phyloP scores from a whole-genome alignment of 306 rosid genomes.

The Morella rubra region DNA sequence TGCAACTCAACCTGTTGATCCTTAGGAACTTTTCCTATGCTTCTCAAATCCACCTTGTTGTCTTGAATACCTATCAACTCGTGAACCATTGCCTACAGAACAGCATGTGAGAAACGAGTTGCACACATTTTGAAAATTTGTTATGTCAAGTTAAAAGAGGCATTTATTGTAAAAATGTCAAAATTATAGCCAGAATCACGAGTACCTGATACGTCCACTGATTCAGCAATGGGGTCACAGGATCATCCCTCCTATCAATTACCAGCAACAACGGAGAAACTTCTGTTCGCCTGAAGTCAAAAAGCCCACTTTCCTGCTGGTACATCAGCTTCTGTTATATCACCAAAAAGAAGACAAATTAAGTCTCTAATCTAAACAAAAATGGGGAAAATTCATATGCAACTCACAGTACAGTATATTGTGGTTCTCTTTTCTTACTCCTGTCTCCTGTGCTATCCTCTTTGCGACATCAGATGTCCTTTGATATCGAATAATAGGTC shows the following conservation, averaged over 20 bases:
- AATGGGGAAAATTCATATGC: not conserved
- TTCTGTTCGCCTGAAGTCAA: conserved; percentile 88
- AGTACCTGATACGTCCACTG: conserved; percentile 98
- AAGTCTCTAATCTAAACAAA: conserved; percentile 23
- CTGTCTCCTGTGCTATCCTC: conserved; percentile 85
- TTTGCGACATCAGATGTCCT: conserved; percentile 87
- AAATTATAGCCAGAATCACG: conserved; percentile 13
- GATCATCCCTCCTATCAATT: conserved; percentile 97
- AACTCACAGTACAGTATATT: too few species aligned
- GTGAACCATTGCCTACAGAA: conserved; percentile 90
- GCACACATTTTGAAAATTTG: conserved; percentile 7
- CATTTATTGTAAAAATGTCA: conserved; percentile 20
- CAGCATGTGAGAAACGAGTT: conserved; percentile 25
- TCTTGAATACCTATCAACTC: conserved; percentile 94
- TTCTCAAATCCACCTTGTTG: conserved; percentile 85
- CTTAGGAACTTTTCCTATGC: conserved; percentile 63
- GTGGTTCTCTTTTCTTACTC: conserved; percentile 45
- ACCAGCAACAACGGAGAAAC: conserved; percentile 86
- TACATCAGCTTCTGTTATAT: conserved; percentile 88
- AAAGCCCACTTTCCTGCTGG: conserved; percentile 92
- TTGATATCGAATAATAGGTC: conserved; percentile 90
- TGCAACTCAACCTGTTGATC: conserved; percentile 84
- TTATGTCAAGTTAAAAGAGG: conserved; percentile 10
- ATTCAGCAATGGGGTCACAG: conserved; percentile 81
- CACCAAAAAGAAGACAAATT: conserved; percentile 31